Evolutionary conservation across 305 asterid species (phyloP).

Genomic region (Fraxinus platypoda): DNA sequence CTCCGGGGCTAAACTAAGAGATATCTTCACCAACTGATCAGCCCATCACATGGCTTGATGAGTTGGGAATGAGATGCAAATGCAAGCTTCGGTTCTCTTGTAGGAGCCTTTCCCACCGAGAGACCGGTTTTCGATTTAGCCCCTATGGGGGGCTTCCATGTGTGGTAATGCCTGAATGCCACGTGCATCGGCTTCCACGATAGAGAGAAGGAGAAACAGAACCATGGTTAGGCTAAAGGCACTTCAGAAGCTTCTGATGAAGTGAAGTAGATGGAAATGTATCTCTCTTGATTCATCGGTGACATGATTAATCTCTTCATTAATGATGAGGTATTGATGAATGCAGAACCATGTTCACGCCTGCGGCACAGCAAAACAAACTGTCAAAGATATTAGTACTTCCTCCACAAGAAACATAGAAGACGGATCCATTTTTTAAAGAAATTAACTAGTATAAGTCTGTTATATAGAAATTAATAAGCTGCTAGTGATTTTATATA

Average conservation of each 20-base stretch:
- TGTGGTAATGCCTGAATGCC: conserved; percentile 35
- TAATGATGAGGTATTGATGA: conserved; percentile 69
- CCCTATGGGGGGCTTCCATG: conserved; percentile 70
- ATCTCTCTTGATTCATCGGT: conserved; percentile 28
- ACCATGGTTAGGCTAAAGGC: conserved; percentile 97
- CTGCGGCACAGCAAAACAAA: conserved; percentile 97
- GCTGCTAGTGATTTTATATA: neutral
- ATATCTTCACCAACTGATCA: conserved; percentile 31
- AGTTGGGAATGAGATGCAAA: conserved; percentile 54
- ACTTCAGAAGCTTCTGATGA: conserved; percentile 30
- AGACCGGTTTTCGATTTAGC: conserved; percentile 46
- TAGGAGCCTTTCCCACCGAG: conserved; percentile 76
- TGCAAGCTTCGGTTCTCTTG: conserved; percentile 56
- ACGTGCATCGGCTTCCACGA: conserved; percentile 26
- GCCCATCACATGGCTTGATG: conserved; percentile 19
- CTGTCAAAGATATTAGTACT: conserved; percentile 86
- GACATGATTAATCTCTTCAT: conserved; percentile 36
- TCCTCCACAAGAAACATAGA: conserved; percentile 1
- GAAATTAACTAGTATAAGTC: neutral
- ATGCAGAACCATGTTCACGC: conserved; percentile 66
- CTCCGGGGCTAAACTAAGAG: conserved; percentile 51
- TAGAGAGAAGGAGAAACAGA: conserved; percentile 31
- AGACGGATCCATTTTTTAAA: neutral
- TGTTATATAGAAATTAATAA: neutral
- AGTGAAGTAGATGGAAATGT: conserved; percentile 35